These are phyloP conservation scores for Misopates orontium DNA, from an alignment of 257 asterid genomes.

Conservation along the genomic window DNA sequence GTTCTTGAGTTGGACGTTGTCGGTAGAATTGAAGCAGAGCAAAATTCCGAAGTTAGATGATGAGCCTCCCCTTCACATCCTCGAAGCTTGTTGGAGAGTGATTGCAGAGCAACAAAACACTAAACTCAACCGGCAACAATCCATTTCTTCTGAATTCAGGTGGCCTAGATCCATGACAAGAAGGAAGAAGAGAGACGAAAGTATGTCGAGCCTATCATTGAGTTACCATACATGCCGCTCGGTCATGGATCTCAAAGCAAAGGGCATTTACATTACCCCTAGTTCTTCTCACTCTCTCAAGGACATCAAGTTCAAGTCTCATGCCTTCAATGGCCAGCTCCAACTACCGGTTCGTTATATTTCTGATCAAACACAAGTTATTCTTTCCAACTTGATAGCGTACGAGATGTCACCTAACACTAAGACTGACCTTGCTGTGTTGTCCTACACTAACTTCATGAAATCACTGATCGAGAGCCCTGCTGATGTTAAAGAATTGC, in stretches of 20 bases:
- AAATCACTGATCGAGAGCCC: constrained; percentile 34
- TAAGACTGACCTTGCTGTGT: constrained; percentile 18
- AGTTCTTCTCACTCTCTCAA: constrained; percentile 8
- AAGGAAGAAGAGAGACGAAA: background rate
- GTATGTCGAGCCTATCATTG: background rate
- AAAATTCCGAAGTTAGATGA: constrained; percentile 9
- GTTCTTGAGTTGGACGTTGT: constrained; percentile 3
- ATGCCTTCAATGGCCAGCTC: background rate
- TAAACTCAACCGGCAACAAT: background rate
- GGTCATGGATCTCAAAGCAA: constrained; percentile 12
- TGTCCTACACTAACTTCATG: constrained; percentile 33
- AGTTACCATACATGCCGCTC: constrained; percentile 10
- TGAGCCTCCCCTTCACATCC: constrained; percentile 15
- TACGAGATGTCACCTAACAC: constrained; percentile 30
- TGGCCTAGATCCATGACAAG: too few relatives aligned
- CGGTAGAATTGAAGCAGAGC: background rate
- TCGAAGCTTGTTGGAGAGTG: constrained; percentile 26
- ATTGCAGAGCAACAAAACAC: background rate
- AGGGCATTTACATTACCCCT: constrained; percentile 15
- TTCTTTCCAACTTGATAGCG: constrained; percentile 32
- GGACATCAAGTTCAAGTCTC: constrained; percentile 9
- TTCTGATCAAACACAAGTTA: background rate
- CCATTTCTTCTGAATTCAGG: background rate
- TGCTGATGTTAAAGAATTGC: constrained; percentile 25
- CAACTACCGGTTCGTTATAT: background rate